Evolutionary conservation across 2,329 filamentous ascomycete genomes (phyloP).

Genomic region (Cadophora sp.): DNA sequence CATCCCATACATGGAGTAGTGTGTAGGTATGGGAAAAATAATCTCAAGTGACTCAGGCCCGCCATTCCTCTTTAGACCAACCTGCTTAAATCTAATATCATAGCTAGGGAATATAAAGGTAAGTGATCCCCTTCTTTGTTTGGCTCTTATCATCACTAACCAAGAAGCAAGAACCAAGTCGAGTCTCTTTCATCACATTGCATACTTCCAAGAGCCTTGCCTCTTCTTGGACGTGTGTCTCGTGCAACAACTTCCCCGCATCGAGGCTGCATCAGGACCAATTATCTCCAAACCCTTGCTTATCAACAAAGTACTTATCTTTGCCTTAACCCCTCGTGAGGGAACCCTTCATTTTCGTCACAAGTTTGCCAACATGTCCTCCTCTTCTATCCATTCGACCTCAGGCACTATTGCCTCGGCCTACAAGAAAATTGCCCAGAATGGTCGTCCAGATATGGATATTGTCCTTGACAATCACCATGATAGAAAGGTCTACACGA

Average conservation of each 20-base stretch:
- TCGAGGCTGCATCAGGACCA: conserved; percentile 30
- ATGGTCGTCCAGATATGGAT: conserved; percentile 39
- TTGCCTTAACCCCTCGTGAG: conserved; percentile 11
- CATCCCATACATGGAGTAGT: background rate
- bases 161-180: background rate
- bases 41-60: conserved; percentile 32
- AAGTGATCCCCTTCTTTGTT: conserved; percentile 17
- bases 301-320: conserved; percentile 14
- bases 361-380: conserved; percentile 33
- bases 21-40: conserved; percentile 10
- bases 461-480: conserved; percentile 40
- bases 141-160: conserved; percentile 13
- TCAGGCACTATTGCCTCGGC: conserved; percentile 39
- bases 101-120: conserved; percentile 26
- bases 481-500: conserved; percentile 41
- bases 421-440: conserved; percentile 36
- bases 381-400: conserved; percentile 37
- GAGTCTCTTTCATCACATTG: background rate
- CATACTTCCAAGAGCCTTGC: conserved; percentile 16
- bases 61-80: conserved; percentile 23
- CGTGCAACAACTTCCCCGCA: conserved; percentile 34
- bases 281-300: conserved; percentile 21
- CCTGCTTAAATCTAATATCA: conserved; percentile 18
- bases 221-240: conserved; percentile 13
- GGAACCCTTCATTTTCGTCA: background rate